Percentiles rank a stretch among this genome's conserved stretches.
phyloP scores from a whole-genome alignment of 1,139 yeast genomes.

The Yueomyces sp. region DNA sequence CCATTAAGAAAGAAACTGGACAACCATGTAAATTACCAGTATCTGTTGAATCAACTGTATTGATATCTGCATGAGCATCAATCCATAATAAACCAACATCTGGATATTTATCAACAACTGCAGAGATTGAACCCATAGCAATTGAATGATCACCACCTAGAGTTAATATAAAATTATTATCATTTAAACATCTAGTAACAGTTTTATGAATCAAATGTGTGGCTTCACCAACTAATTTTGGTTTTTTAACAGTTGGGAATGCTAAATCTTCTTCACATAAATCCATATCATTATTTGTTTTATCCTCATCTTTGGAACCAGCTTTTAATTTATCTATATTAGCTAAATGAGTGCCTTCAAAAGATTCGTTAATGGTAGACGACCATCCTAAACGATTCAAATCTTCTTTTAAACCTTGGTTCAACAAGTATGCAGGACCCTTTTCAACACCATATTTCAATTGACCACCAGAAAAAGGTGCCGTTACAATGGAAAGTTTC shows the following conservation, averaged over 20 bases:
- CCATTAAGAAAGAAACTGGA: constrained; percentile 85
- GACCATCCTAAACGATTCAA: constrained; percentile 59
- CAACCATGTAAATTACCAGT: constrained; percentile 95
- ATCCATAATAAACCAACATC: constrained; percentile 90
- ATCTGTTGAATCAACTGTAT: constrained; percentile 75
- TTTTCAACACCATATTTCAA: constrained; percentile 81
- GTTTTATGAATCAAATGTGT: constrained; percentile 51
- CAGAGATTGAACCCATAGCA: constrained; percentile 87
- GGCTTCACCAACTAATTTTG: constrained; percentile 65
- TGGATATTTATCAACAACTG: constrained; percentile 67
- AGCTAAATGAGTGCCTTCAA: constrained; percentile 31
- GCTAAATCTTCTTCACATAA: constrained; percentile 33
- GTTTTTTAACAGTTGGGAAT: constrained; percentile 52
- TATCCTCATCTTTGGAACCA: constrained; percentile 36
- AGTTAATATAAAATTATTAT: constrained; percentile 60
- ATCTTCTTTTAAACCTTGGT: constrained; percentile 54
- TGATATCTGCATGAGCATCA: constrained; percentile 96
- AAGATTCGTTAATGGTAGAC: constrained; percentile 41
- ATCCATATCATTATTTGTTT: constrained; percentile 20
- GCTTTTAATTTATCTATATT: constrained; percentile 25
- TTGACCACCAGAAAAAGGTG: constrained; percentile 89
- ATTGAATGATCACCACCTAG: constrained; percentile 96
- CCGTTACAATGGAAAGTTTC: constrained; percentile 39
- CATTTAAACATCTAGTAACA: constrained; percentile 35
- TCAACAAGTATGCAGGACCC: constrained; percentile 69